Base-by-base conservation (phyloP, 73 alveolate genomes). In the Strombidium stylifer region DNA sequence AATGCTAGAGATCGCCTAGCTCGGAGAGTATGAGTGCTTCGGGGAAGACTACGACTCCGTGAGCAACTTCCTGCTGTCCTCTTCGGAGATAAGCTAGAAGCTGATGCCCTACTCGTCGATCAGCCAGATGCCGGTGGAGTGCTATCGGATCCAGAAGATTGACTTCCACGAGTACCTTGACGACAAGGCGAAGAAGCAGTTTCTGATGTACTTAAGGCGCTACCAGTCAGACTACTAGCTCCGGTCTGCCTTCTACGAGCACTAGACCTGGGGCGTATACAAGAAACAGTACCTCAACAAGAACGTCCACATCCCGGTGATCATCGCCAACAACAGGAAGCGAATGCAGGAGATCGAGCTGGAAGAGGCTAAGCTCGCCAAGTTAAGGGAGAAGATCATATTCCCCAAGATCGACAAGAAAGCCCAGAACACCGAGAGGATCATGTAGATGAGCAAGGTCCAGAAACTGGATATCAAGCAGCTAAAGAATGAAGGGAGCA, bases 11-110 rank as follows among this genome's bases (percentile, higher is more conserved):
- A 12, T 71, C 0, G 26, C 57, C 2, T 74, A 71, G 35, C 19
- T 71, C 24, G 84, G 84, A 0, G 23, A 56, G 20, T 61, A 36
- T 52, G 84, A 71, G 28, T 71, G 84, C 48, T 71, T 71, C 56
- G 84, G 84, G 16, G 84, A 71, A 21, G 74, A 71, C 23, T 35
- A 46, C 1, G 72, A 40, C 3, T 16, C 30, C 0, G 47, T 45
- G 0, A 15, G 36, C 2, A 71, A 54, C 21, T 23, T 37, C 1
- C 62, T 69, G 1, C 52, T 57, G 1, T 54, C 66, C 2, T 57
- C 75, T 28, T 12, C 40, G n/a, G 68, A 57, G 11, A 36, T 57
- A 1, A 50, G 49, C 26, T 3, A 28, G 12, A 71, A 44, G 36
- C 35, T 16, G 15, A 34, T 71, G 30, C 75, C 73, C 1, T 71